A percentile compares a stretch with the other conserved stretches of the same genome.
Evolutionary conservation across 371 early-diverging fungal species (phyloP).

Genomic region (Zychaea mexicana): DNA sequence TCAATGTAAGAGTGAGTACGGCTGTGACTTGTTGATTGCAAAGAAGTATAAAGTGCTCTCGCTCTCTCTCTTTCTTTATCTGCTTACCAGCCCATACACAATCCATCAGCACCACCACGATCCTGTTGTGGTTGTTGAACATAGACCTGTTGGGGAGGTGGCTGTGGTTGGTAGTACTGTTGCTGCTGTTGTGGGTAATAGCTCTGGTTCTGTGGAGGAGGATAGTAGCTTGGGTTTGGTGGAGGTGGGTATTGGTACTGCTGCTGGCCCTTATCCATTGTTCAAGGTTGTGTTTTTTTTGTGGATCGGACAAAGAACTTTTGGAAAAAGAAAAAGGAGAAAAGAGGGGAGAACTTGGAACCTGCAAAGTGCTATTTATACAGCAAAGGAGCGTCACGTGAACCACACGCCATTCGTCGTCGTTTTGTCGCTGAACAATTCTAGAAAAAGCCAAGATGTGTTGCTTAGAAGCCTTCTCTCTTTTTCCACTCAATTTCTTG

Average conservation of each 20-base stretch:
- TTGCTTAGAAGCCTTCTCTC: too few species aligned
- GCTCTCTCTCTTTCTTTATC: not conserved
- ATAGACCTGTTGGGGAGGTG: conserved; percentile 10
- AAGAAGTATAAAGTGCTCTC: too few species aligned
- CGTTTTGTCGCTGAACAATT: too few species aligned
- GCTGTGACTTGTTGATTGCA: too few species aligned
- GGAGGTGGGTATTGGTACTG: conserved; percentile 15
- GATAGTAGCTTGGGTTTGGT: conserved; percentile 14
- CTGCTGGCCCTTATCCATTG: conserved; percentile 4
- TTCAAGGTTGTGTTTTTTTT: conserved; percentile 13
- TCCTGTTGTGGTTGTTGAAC: conserved; percentile 18
- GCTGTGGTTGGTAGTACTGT: conserved; percentile 16
- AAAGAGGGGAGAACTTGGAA: not conserved
- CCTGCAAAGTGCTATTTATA: too few species aligned
- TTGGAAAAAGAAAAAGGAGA: not conserved
- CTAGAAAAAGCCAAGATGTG: too few species aligned
- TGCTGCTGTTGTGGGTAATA: conserved; percentile 4
- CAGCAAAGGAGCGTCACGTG: too few species aligned
- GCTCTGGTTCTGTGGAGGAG: conserved; percentile 16
- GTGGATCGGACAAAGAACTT: conserved; percentile 1
- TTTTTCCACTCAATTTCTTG: too few species aligned
- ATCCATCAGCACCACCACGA: conserved; percentile 21
- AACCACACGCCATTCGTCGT: too few species aligned
- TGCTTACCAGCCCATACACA: conserved; percentile 47
- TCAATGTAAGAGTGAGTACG: too few species aligned